A percentile compares a stretch with the other conserved stretches of the same genome.
Conservation (phyloP, 495 filamentous ascomycete species). For the Entonaema liquescens region DNA sequence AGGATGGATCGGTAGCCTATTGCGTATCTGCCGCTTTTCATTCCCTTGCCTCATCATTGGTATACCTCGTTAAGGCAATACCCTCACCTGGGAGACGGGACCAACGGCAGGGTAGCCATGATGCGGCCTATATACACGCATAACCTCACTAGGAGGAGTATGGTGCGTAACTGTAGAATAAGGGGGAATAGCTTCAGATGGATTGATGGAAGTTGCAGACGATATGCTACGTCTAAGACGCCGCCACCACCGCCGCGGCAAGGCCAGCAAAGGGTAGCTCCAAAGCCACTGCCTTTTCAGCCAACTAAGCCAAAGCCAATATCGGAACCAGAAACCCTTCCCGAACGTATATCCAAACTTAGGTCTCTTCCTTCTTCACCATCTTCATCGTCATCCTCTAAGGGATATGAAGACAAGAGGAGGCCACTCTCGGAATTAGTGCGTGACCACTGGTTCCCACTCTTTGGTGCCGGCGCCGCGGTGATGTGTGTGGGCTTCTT, state of each 20-base stretch:
- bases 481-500: conserved; percentile 44
- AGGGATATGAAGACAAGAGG: conserved; percentile 19
- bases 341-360: neutral
- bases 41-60: neutral
- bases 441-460: conserved; percentile 37
- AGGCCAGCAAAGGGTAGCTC: neutral
- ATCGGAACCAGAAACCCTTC: neutral
- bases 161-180: conserved; percentile 15
- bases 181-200: conserved; percentile 30
- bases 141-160: conserved; percentile 14
- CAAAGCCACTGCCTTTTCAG: conserved; percentile 28
- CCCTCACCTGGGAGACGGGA: neutral
- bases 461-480: conserved; percentile 44
- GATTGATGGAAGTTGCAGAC: conserved; percentile 12
- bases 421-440: conserved; percentile 33
- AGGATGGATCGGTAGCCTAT: conserved; percentile 35
- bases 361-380: neutral
- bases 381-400: conserved; percentile 17
- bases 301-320: conserved; percentile 1
- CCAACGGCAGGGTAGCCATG: conserved; percentile 16
- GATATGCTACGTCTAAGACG: conserved; percentile 17
- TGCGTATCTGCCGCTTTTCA: conserved; percentile 11
- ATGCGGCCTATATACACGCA: conserved; percentile 33
- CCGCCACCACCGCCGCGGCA: neutral
- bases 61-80: neutral